These are phyloP conservation scores for Aspergillus pseudonomiae DNA, from an alignment of 2,329 filamentous ascomycete species.

Conservation along the genomic window DNA sequence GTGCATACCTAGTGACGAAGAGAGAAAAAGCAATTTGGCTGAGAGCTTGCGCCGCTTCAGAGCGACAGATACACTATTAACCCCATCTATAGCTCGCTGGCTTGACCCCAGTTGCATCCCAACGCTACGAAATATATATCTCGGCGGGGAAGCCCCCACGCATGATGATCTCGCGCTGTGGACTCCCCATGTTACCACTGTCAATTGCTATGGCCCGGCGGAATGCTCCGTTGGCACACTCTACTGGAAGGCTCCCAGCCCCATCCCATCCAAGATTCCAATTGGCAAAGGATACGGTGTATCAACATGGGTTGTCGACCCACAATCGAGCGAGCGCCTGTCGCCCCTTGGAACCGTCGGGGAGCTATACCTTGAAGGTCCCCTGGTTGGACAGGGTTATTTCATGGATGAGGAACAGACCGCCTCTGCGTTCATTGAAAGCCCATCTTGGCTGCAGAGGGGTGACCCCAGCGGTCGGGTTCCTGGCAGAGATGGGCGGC, in stretches of 20 bases:
- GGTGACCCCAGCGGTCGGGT: background rate
- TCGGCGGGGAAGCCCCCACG: background rate
- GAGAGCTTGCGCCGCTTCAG: background rate
- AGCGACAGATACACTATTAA: background rate
- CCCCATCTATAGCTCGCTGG: background rate
- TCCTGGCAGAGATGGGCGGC: slow-evolving; percentile 9
- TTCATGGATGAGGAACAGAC: slow-evolving; percentile 32
- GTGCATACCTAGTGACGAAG: background rate
- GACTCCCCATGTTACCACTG: background rate
- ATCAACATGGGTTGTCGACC: slow-evolving; percentile 37
- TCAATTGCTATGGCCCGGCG: background rate
- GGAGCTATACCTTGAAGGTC: slow-evolving; percentile 49
- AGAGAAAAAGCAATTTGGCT: background rate
- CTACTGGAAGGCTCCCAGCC: background rate
- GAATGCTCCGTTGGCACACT: background rate
- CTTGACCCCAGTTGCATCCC: background rate
- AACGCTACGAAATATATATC: background rate
- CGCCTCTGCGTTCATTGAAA: slow-evolving; percentile 23
- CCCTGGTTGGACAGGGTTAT: slow-evolving; percentile 46
- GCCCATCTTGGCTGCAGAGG: slow-evolving; percentile 23
- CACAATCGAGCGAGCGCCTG: slow-evolving; percentile 24
- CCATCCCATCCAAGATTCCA: background rate
- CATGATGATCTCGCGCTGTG: background rate
- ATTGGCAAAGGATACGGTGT: slow-evolving; percentile 22
- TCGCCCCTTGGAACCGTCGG: slow-evolving; percentile 46